Evolutionary conservation across 2,329 filamentous ascomycete species (phyloP).

Genomic region (Periconia sp.): DNA sequence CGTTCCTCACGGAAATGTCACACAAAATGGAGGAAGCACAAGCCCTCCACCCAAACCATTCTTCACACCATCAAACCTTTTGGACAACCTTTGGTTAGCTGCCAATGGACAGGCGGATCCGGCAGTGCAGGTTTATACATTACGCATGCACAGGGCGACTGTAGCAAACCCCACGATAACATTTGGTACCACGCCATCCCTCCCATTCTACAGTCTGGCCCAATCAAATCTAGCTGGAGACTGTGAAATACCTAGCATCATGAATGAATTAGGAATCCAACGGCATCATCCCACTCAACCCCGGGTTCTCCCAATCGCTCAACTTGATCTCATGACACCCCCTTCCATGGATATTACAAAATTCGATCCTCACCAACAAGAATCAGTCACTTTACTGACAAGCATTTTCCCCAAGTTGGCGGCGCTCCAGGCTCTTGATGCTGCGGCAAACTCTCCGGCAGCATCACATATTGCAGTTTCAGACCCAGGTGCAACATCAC

Average conservation of each 20-base stretch:
- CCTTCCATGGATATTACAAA: constrained; percentile 31
- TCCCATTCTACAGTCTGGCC: constrained; percentile 69
- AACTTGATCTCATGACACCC: constrained; percentile 41
- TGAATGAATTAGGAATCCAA: constrained; percentile 42
- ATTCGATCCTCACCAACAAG: constrained; percentile 35
- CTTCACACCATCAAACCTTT: constrained; percentile 59
- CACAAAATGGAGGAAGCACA: constrained; percentile 21
- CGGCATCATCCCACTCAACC: constrained; percentile 44
- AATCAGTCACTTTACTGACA: constrained; percentile 36
- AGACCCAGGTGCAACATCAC: constrained; percentile 67
- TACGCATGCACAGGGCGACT: constrained; percentile 49
- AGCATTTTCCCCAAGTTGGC: constrained; percentile 52
- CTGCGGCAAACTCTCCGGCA: constrained; percentile 48
- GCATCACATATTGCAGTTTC: constrained; percentile 61
- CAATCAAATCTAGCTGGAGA: constrained; percentile 53
- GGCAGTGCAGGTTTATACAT: constrained; percentile 39
- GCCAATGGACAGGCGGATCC: constrained; percentile 65
- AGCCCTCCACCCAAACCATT: constrained; percentile 34
- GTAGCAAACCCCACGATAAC: constrained; percentile 53
- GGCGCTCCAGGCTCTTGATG: constrained; percentile 49
- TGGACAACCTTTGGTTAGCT: constrained; percentile 68
- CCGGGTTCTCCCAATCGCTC: constrained; percentile 42
- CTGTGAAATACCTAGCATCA: constrained; percentile 56
- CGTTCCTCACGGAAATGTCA: constrained; percentile 39
- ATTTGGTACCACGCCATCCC: constrained; percentile 67